Percentiles rank a stretch among this genome's conserved stretches.
These are phyloP conservation scores for Colletotrichum filicis DNA, from an alignment of 2,329 filamentous ascomycete genomes.

Conservation along the genomic window DNA sequence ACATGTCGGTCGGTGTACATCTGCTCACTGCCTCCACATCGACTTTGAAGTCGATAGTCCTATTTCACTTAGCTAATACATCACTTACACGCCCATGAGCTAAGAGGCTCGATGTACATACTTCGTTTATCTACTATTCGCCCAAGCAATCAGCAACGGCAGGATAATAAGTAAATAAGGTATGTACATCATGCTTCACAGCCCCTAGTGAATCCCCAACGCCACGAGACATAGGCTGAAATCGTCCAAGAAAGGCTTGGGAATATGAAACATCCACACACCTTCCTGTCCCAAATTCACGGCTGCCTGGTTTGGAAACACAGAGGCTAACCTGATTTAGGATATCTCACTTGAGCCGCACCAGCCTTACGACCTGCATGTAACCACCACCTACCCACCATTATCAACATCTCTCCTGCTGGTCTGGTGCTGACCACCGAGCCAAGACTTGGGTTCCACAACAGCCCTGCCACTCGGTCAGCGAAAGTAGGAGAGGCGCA, in stretches of 20 bases:
- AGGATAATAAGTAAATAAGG: no score
- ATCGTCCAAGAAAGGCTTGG: background rate
- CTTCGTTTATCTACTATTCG: no score
- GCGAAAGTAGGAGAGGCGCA: background rate
- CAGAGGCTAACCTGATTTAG: background rate
- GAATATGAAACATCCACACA: background rate
- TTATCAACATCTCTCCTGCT: no score
- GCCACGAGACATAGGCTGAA: background rate
- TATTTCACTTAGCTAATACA: background rate
- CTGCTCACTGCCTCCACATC: background rate
- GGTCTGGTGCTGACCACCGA: background rate
- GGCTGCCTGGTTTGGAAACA: background rate
- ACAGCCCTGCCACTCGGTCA: background rate
- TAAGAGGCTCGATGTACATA: no score
- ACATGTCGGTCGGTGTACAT: background rate
- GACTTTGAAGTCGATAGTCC: background rate
- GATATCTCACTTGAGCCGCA: constrained; percentile 11
- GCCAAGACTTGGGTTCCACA: background rate
- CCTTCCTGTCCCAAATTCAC: background rate
- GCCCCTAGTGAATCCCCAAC: background rate
- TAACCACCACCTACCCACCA: background rate
- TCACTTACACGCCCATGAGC: background rate
- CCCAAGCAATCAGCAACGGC: no score
- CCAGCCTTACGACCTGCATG: constrained; percentile 27
- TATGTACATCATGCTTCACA: background rate